A percentile compares a stretch with the other conserved stretches of the same genome.
phyloP scores from a whole-genome alignment of 2,329 filamentous ascomycete species.

The Coleophoma eucalyptorum region DNA sequence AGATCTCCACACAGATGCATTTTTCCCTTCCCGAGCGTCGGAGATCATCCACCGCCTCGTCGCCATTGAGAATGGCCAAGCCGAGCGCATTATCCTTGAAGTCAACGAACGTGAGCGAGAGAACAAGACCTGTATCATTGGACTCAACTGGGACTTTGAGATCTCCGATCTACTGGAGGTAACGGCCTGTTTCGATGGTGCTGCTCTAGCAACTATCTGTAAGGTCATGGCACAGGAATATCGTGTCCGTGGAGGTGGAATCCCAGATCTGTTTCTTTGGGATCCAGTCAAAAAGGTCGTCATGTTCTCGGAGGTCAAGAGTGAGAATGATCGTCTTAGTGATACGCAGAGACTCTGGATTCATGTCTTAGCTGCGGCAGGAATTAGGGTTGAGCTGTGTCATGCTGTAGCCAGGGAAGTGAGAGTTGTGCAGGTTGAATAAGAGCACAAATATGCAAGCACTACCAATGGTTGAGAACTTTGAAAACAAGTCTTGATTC shows the following conservation, averaged over 20 bases:
- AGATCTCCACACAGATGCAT: conserved; percentile 88
- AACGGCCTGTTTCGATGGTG: conserved; percentile 71
- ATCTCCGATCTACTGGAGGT: conserved; percentile 77
- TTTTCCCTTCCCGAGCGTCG: conserved; percentile 79
- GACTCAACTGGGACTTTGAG: conserved; percentile 86
- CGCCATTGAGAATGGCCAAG: conserved; percentile 80
- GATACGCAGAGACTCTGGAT: conserved; percentile 98
- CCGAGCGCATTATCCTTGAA: conserved; percentile 59
- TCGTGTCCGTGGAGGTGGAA: conserved; percentile 75
- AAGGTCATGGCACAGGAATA: conserved; percentile 97
- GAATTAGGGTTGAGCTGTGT: conserved; percentile 80
- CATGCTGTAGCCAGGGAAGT: conserved; percentile 41
- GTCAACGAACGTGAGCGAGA: conserved; percentile 68
- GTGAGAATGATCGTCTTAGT: conserved; percentile 85
- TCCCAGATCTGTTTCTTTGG: conserved; percentile 94
- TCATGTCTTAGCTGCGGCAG: conserved; percentile 82
- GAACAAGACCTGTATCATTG: conserved; percentile 79
- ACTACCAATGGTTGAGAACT: too few relatives aligned
- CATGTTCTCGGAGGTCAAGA: conserved; percentile 25
- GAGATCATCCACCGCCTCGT: conserved; percentile 87
- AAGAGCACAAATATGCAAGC: neutral
- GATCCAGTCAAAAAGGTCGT: conserved; percentile 20
- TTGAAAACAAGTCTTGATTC: too few relatives aligned
- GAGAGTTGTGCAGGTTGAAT: conserved; percentile 13
- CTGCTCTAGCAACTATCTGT: conserved; percentile 78